Conservation (phyloP, 345 rosid genomes). For the Camelina sativa region DNA sequence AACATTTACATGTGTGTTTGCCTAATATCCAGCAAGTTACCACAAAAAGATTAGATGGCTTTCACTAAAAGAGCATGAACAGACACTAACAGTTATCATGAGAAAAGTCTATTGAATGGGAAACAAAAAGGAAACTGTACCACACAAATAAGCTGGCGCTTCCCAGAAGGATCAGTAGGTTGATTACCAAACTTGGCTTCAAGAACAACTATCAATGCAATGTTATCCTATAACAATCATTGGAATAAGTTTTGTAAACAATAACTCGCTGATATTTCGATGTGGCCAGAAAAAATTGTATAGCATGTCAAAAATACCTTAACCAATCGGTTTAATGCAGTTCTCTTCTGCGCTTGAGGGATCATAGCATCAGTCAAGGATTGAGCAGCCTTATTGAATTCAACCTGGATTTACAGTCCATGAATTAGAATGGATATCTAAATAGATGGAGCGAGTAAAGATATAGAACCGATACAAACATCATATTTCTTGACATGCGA, state of each 20-base stretch:
- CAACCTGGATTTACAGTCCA: constrained; percentile 66
- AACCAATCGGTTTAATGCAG: constrained; percentile 84
- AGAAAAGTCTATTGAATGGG: not conserved
- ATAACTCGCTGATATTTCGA: constrained; percentile 35
- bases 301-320: constrained; percentile 57
- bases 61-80: constrained; percentile 24
- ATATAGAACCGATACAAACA: constrained; percentile 53
- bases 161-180: constrained; percentile 82
- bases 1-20: constrained; percentile 92
- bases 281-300: constrained; percentile 62
- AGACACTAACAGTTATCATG: constrained; percentile 15
- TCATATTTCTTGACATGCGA: constrained; percentile 97
- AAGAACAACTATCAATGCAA: constrained; percentile 90
- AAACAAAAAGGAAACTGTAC: constrained; percentile 48
- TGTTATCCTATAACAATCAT: constrained; percentile 72
- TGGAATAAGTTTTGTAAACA: constrained; percentile 28
- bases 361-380: constrained; percentile 90
- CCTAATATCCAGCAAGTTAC: constrained; percentile 58
- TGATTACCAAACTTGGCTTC: constrained; percentile 95
- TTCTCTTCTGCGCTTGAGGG: constrained; percentile 80
- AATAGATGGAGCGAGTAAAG: not conserved
- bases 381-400: constrained; percentile 99
- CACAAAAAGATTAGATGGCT: constrained; percentile 12
- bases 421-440: constrained; percentile 36
- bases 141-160: constrained; percentile 96